Base-by-base conservation (phyloP, 1,284 basidiomycete genomes). In the Inonotus hispidus region DNA sequence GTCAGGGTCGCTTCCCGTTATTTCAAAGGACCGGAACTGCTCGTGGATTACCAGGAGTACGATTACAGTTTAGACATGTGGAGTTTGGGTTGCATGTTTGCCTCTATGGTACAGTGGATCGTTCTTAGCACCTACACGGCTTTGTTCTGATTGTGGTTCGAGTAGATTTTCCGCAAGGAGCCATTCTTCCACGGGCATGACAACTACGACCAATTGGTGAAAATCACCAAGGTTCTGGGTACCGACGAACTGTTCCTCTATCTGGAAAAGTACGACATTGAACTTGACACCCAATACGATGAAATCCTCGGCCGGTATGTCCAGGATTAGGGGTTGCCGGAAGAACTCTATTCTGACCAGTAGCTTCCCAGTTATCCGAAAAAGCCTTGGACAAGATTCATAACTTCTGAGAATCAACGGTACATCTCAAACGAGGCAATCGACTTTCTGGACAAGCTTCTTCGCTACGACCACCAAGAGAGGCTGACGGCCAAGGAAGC, bases 111-210 rank as follows among this genome's bases (percentile, higher is more conserved):
- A 65, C 66, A 82, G 69, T 32, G 39, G 1, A n/a, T 10, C 49
- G 14, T 21, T 53, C 14, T 50, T 47, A 4, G 32, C 32, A 32
- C 46, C 55, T 38, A 21, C 32, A 49, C 37, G 19, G 27, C 39
- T 25, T 14, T 46, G 25, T 52, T n/a, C 54, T 52, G 13, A 45
- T 45, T 8, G 25, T 46, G 52, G 14, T 6, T 14, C 45, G 53
- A 45, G 29, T 54, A 87, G 86, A 85, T 92, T 67, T 94, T 95
- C 78, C 84, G 88, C 59, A 90, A 87, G 72, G 93, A 95, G 68
- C 91, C 92, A 65, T 93, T 95, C 75, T 95, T 95, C 79, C 90
- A 92, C 65, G 93, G 93, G 8, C 84, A 88, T 63, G 91, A 94
- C 74, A 95, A 95, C 70, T 88, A 91, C 65, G 93, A 95, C 72